Percentiles rank a stretch among this genome's conserved stretches.
phyloP scores from a whole-genome alignment of 495 filamentous ascomycete species.

The Penicillium mononematosum region DNA sequence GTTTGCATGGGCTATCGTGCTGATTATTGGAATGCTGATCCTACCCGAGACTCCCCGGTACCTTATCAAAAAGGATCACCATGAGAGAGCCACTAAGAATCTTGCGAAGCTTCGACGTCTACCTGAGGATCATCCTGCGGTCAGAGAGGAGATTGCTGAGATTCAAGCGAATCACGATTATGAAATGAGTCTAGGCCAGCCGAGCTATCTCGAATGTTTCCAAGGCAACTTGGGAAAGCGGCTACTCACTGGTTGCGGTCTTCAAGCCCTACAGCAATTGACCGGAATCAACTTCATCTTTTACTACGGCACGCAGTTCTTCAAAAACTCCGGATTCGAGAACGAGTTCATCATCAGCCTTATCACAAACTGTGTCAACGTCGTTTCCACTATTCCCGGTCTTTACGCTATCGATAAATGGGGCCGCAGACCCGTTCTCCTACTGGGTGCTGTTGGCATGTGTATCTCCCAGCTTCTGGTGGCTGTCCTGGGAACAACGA shows the following conservation, averaged over 20 bases:
- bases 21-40: conserved; percentile 62
- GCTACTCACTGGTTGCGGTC: conserved; percentile 61
- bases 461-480: conserved; percentile 59
- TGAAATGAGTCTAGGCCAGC: conserved; percentile 54
- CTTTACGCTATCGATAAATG: conserved; percentile 74
- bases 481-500: conserved; percentile 45
- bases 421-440: conserved; percentile 70
- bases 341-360: conserved; percentile 66
- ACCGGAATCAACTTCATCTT: conserved; percentile 76
- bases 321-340: conserved; percentile 59
- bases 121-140: too few relatives aligned
- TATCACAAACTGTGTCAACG: conserved; percentile 66
- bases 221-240: conserved; percentile 51
- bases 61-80: conserved; percentile 50
- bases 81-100: too few relatives aligned
- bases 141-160: too few relatives aligned
- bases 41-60: conserved; percentile 74
- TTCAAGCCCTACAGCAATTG: conserved; percentile 78
- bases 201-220: conserved; percentile 60
- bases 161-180: conserved; percentile 61
- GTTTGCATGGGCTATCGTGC: conserved; percentile 64
- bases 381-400: conserved; percentile 62
- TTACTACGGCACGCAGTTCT: conserved; percentile 71
- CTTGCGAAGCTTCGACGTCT: too few relatives aligned
- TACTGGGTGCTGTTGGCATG: conserved; percentile 68